Percentiles rank a stretch among this genome's conserved stretches.
These are phyloP conservation scores for Kentomonas sorsogonicus DNA, from an alignment of 208 protist species.

Conservation along the genomic window DNA sequence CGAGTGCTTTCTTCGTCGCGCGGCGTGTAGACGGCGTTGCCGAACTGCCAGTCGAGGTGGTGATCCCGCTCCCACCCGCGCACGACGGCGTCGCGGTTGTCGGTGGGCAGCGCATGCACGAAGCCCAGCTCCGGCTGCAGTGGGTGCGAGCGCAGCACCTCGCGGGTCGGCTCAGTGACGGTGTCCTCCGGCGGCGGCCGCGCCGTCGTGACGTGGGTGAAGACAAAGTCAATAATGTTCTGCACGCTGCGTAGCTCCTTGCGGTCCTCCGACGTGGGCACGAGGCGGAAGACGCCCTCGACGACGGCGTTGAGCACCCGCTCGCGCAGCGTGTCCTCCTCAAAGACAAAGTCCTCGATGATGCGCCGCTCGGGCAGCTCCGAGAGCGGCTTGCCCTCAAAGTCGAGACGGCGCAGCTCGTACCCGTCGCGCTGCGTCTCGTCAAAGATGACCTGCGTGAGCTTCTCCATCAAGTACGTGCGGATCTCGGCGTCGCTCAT, in stretches of 20 bases:
- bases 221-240: constrained; percentile 79
- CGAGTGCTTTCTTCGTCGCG: constrained; percentile 57
- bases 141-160: constrained; percentile 53
- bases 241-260: constrained; percentile 78
- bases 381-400: constrained; percentile 90
- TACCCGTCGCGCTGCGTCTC: constrained; percentile 89
- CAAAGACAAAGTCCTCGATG: constrained; percentile 85
- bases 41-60: constrained; percentile 90
- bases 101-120: constrained; percentile 73
- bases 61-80: constrained; percentile 87
- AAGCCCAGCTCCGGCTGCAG: constrained; percentile 86
- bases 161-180: constrained; percentile 58
- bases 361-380: constrained; percentile 78
- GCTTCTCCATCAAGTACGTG: constrained; percentile 66
- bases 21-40: constrained; percentile 82
- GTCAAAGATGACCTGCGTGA: constrained; percentile 83
- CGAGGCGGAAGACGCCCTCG: constrained; percentile 82
- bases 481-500: constrained; percentile 72
- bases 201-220: constrained; percentile 72
- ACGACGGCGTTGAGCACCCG: constrained; percentile 82
- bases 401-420: constrained; percentile 87
- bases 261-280: constrained; percentile 64
- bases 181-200: constrained; percentile 19
- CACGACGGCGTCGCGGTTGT: constrained; percentile 68
- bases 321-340: constrained; percentile 87